Evolutionary conservation across 208 protist genomes (phyloP), one percentile per base, ranked within the genome.

Genomic region (Leishmania arabica): DNA sequence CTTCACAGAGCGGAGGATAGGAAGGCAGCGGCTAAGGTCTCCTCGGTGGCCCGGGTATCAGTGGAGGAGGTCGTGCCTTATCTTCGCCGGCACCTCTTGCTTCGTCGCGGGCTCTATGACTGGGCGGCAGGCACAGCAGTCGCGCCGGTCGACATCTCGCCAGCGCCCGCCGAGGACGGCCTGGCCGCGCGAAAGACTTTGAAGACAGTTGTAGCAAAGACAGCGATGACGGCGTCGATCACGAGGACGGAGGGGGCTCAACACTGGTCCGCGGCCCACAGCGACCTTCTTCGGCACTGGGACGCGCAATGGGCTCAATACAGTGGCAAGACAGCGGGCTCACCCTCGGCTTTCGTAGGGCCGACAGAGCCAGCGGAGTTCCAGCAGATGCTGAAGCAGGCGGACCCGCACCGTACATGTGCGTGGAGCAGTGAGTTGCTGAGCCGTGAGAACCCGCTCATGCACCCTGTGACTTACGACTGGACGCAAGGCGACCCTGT

Each of bases 61-160:
- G 64, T 90, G 19, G 58, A 51, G 42, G 87, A 89, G 17, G 84
- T 88, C 9, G 64, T 87, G 73, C 74, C 75, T 8, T 94, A 91
- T 75, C 58, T 95, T 2, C 87, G 92, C 27, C 49, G 27, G 7
- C 31, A 89, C 56, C 47, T 89, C 34, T 34, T 92, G 70, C 71
- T 93, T 45, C 90, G 92, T 24, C 86, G 89, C 24, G 92, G 90
- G 27, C 83, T 79, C 27, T 87, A 81, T 75, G 72, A 51, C 40
- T 66, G 68, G 51, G 51, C 82, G 13, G 72, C n/a, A 19, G 13
- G 6, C 19, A 60, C 69, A 15, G 40, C 60, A 40, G 54, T 47
- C 45, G 56, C 56, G n/a, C 9, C 24, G 21, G 31, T 37, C 64
- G 69, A 64, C 31, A n/a, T 49, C 53, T 45, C 37, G 15, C 19